Base-by-base conservation (phyloP, 2,329 filamentous ascomycete species). In the Stemphylium lycopersici region DNA sequence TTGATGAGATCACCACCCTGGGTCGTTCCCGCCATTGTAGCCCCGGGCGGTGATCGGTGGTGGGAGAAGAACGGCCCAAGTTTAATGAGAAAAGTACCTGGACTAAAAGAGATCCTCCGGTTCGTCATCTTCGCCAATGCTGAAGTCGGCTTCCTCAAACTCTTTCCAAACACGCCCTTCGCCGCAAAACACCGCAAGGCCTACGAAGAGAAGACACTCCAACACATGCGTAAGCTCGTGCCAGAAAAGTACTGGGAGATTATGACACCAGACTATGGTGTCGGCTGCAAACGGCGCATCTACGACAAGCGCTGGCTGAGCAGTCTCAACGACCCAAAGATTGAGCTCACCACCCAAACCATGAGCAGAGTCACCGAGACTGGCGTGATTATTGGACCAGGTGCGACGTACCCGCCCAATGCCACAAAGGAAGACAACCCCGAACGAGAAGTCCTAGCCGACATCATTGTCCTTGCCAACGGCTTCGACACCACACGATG, bases 261-360 rank as follows among this genome's bases (percentile, higher is more conserved):
- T 6, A 68, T 89, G 32, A 84, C 84, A 0, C 87, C 87, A 0
- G 80, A 88, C 44, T 89, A 86, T 52, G 78, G 81, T 39, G 71
- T 87, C 12, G 85, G 85, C 1, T 88, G 86, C 73, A 89, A 88
- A 73, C 76, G 87, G n/a, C 79, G 85, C 12, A 82, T 89, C 49
- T 82, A 83, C 48, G 84, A 88, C 54, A 77, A 80, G 2, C 77
- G 77, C 1, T 89, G 87, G 76, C 78, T 85, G 16, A 62, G 76
- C 12, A 76, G 78, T 36, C 71, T 89, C 33, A 76, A 85, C 33
- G 71, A 80, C 3, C 71, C 79, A 0, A 84, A 84, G 46, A 76
- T 86, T 16, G 78, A 83, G 37, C 69, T 87, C 37, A 84, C 82
- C 0, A 80, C 83, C 0, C 78, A 82, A 20, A 76, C 77, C 1